Evolutionary conservation across 1,139 yeast genomes (phyloP), one percentile per base, ranked within the genome.

Genomic region (Wickerhamomyces sp.): DNA sequence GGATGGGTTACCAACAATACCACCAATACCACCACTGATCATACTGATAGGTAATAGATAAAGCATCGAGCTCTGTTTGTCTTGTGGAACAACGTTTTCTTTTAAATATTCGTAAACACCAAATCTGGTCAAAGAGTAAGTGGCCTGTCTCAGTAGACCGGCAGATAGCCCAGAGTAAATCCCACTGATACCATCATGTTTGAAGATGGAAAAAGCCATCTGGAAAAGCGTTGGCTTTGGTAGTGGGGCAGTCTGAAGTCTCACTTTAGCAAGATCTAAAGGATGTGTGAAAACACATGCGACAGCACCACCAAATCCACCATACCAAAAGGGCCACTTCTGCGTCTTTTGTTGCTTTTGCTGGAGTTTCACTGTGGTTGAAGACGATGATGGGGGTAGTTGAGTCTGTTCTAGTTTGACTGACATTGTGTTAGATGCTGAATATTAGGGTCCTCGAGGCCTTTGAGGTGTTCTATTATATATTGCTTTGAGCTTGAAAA

Each of bases 1-100:
- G 2, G 93, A 78, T 3, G 95, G 95, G 52, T 86, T 87, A 19
- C 95, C 95, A 3, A 84, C 80, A 24, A 85, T 61, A 8, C 95
- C 95, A 38, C 96, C 95, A 37, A 78, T 59, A 19, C 81, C 84
- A 32, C 96, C 95, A 9, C 91, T 77, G 14, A 82, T 47, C 93
- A 86, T 84, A 6, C 95, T 85, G 62, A 81, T 69, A 12, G 91
- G 89, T 39, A 86, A 65, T 38, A 83, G 64, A 31, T 58, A 58
- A 4, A 41, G 42, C 47, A 57, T 57, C 14, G 57, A 53, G 23
- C 42, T 49, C 26, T 50, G 46, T 35, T 58, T 51, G 13, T 49
- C 58, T 24, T 52, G 38, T 37, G 70, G 70, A 31, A 66, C 55
- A 42, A 68, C 59, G 30, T 61, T 51, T 32, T 79, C 87, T 51